Evolutionary conservation across 257 asterid species (phyloP), one percentile per base, ranked within the genome.

Genomic region (Solanum okadae): DNA sequence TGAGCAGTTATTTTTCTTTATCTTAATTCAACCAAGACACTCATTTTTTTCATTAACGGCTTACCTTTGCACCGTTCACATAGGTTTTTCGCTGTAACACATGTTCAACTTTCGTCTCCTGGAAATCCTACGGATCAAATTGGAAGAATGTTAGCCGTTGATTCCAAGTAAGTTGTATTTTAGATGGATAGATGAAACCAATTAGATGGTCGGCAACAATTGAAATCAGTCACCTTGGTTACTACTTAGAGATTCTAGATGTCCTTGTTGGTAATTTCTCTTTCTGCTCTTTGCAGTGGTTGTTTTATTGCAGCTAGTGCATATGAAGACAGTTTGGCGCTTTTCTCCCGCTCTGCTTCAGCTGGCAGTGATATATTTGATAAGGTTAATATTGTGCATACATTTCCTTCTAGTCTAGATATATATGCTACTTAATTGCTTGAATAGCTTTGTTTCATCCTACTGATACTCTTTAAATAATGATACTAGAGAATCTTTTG

Each of bases 231-330:
- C 89, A 33, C 79, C 68, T 82, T 52, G 25, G 87, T 91, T 91
- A 79, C 90, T 88, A 86, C 91, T 85, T 90, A 87, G 90, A 89
- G 88, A 86, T 88, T 87, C 76, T 88, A 91, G 92, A 90, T 90
- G 90, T 86, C 84, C 89, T 90, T 91, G 92, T 88, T 84, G 92
- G 91, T 89, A 83, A 90, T 89, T 82, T 86, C 89, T 90, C 89
- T 90, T 89, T 92, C 91, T 92, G 89, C 92, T 90, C 86, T 93
- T 86, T 94, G 90, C 95, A 97, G 99, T 92, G 99, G 99, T 52
- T 94, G 94, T 90, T 97, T 93, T 91, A 93, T 97, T 89, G 99
- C 99, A 90, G 98, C 95, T 88, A 94, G 99, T 90, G 99, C 99
- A 15, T 97, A 92, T 76, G 96, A 96, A 90, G 98, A 94, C 89